Evolutionary conservation across 2,329 filamentous ascomycete species (phyloP).

Genomic region (Claviceps sorghi): DNA sequence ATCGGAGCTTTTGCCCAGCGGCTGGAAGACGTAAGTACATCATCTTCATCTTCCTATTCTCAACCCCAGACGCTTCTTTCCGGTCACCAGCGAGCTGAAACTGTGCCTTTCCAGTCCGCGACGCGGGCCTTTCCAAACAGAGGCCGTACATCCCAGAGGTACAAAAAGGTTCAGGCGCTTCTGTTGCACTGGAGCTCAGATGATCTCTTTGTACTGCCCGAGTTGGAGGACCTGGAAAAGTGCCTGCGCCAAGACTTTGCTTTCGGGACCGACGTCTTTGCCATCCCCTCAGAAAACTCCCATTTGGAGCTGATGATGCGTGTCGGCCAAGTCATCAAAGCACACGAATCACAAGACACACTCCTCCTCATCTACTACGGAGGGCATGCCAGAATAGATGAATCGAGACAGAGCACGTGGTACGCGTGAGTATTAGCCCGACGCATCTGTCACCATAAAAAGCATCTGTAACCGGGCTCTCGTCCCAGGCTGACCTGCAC

Average conservation of each 20-base stretch:
- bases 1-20: conserved; percentile 38
- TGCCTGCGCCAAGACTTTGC: conserved; percentile 40
- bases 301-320: conserved; percentile 44
- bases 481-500: neutral
- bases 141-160: conserved; percentile 36
- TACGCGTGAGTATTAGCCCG: conserved; percentile 32
- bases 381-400: conserved; percentile 44
- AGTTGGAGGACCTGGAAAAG: conserved; percentile 40
- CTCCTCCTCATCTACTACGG: conserved; percentile 45
- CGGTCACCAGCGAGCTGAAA: neutral
- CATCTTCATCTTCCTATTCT: neutral
- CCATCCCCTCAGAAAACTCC: conserved; percentile 43
- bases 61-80: neutral
- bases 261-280: conserved; percentile 42
- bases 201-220: conserved; percentile 42
- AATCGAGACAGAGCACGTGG: conserved; percentile 45
- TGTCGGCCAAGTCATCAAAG: conserved; percentile 41
- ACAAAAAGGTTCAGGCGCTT: conserved; percentile 39
- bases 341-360: conserved; percentile 39
- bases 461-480: too few relatives aligned
- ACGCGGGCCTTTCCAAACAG: conserved; percentile 41
- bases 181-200: conserved; percentile 44
- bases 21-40: conserved; percentile 35
- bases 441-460: too few relatives aligned
- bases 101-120: conserved; percentile 29